Base-by-base conservation (phyloP, 2,329 filamentous ascomycete genomes). In the Hypoxylon sp. region DNA sequence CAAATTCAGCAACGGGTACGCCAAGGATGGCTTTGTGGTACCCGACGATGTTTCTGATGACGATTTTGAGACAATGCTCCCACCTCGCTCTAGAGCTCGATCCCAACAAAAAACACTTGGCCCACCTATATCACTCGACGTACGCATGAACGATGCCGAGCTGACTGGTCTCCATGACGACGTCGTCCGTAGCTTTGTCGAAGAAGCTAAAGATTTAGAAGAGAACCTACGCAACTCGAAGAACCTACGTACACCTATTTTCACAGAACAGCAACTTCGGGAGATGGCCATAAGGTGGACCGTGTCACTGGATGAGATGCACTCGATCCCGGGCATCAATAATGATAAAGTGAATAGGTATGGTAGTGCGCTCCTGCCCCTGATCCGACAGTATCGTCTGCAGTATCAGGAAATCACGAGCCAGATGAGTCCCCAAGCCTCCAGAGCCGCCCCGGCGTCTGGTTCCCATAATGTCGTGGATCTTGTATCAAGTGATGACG, bases 201-300 rank as follows among this genome's bases (percentile, higher is more conserved):
- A 80, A 0, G 84, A 88, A 49, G 92, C 91, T 0, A 89, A 87
- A 73, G 79, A 79, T 19, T 60, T 88, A 14, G 88, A 91, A 72
- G 87, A 90, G 72, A 81, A 84, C 1, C 82, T 94, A 23, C 86
- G 90, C 72, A 87, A 88, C 68, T 82, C 82, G 23, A 87, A 87
- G 55, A 82, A 83, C 3, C 79, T 91, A 32, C 85, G 87, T 7
- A 82, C 83, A 21, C 84, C 86, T 3, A 81, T 90, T 0, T 96
- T 96, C 75, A 89, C 88, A 0, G 90, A 93, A 66, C 84, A 83
- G 21, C 84, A 93, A 13, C 85, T 94, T 55, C 87, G 90, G 36
- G 86, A 91, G 71, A 94, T 96, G 91, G 90, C 87, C 11, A 87
- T 93, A 53, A 79, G 83, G 34, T 91, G 91, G 83, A 92, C 91